These are phyloP conservation scores for Albizia julibrissin DNA, from an alignment of 306 rosid genomes.

Conservation along the genomic window DNA sequence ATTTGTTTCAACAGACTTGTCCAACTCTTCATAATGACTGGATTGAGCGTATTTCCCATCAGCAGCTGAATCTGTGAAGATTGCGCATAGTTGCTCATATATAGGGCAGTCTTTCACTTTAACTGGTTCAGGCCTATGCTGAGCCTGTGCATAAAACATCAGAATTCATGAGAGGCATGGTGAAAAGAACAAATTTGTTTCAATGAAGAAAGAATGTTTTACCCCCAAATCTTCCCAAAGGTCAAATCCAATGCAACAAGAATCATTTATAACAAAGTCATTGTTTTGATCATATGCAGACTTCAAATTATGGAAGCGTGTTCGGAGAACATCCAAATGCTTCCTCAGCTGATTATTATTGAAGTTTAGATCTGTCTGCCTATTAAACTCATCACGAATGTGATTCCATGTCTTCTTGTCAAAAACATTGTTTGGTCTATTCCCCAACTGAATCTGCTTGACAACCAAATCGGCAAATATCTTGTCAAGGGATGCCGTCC, in stretches of 20 bases:
- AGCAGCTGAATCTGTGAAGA: slow-evolving; percentile 71
- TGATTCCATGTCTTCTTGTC: slow-evolving; percentile 88
- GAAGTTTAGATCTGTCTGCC: slow-evolving; percentile 78
- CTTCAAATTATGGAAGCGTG: slow-evolving; percentile 70
- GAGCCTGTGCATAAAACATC: slow-evolving; percentile 44
- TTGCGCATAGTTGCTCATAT: slow-evolving; percentile 79
- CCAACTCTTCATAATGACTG: slow-evolving; percentile 75
- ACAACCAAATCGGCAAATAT: slow-evolving; percentile 84
- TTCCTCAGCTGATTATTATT: slow-evolving; percentile 89
- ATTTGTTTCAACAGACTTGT: slow-evolving; percentile 51
- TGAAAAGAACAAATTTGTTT: slow-evolving; percentile 8
- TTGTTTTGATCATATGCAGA: slow-evolving; percentile 67
- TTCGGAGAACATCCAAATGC: slow-evolving; percentile 87
- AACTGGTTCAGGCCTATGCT: slow-evolving; percentile 58
- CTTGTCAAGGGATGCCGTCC: slow-evolving; percentile 88
- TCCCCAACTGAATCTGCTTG: slow-evolving; percentile 81
- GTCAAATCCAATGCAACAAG: slow-evolving; percentile 70
- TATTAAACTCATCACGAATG: slow-evolving; percentile 79
- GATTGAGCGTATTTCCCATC: slow-evolving; percentile 85
- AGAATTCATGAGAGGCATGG: slow-evolving; percentile 25
- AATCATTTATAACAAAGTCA: slow-evolving; percentile 65
- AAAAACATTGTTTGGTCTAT: slow-evolving; percentile 74
- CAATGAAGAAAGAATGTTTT: slow-evolving; percentile 18
- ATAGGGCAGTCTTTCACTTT: slow-evolving; percentile 80
- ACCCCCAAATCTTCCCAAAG: slow-evolving; percentile 80